Conservation (phyloP, 139 green algal genomes). For the Deuterostichococcus epilithicus region DNA sequence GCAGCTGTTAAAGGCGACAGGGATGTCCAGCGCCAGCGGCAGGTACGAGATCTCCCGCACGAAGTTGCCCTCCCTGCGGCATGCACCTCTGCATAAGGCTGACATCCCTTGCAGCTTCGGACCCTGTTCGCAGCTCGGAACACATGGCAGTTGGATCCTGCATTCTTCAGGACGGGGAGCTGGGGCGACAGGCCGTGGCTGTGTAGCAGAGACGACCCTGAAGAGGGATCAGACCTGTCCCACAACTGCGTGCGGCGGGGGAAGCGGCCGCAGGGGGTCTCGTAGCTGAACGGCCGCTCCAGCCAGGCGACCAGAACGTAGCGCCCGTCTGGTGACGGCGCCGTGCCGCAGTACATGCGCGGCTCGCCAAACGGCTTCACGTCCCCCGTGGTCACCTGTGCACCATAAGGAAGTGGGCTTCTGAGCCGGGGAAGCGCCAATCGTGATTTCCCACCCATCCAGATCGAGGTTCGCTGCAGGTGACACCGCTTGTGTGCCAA, state of each 20-base stretch:
- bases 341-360: constrained; percentile 75
- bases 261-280: constrained; percentile 87
- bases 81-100: not conserved
- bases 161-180: no score
- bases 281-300: constrained; percentile 87
- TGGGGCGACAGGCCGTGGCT: no score
- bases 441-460: no score
- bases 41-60: constrained; percentile 77
- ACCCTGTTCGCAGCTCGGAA: no score
- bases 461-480: no score
- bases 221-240: constrained; percentile 26
- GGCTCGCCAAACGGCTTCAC: constrained; percentile 35
- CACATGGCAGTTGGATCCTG: no score
- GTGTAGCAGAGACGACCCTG: not conserved
- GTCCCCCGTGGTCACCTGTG: constrained; percentile 49
- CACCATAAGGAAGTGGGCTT: no score
- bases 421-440: no score
- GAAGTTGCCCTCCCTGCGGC: constrained; percentile 27
- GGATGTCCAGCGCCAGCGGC: constrained; percentile 93
- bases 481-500: no score
- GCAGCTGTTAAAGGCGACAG: constrained; percentile 86
- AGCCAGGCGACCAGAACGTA: constrained; percentile 85
- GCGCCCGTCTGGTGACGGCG: constrained; percentile 77
- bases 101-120: not conserved
- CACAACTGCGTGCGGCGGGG: constrained; percentile 79